Evolutionary conservation across 441 rosid genomes (phyloP), one percentile per base, ranked within the genome.

Genomic region (Adansonia rubrostipa): DNA sequence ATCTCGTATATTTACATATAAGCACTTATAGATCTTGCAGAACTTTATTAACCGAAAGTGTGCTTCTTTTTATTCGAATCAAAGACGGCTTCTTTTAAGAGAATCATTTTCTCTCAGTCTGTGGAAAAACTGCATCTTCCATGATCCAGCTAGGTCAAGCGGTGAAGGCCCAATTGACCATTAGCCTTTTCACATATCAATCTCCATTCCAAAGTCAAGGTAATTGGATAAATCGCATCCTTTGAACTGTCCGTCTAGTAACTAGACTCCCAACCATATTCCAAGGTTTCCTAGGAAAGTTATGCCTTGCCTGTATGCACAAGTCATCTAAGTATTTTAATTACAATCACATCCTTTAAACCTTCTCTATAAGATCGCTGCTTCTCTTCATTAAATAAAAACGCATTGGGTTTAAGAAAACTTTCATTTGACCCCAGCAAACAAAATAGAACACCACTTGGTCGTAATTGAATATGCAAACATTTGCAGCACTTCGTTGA

Each of bases 131-230:
- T 57, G 2, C 64, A 50, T 17, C 20, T n/a, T 54, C 33, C 45
- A 72, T 48, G 6, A 36, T 36, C 33, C 24, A 72, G 50, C 74
- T 70, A 24, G 74, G 75, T 72, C 44, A 54, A 33, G 64, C 63
- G 33, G 24, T 53, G 50, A 19, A 44, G 9, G 9, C 36, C 54
- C 14, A 19, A 5, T 20, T 9, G 58, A 69, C 42, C 54, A 20
- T 48, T 47, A 5, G 28, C 57, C 15, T 11, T 51, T 13, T 4
- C 13, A 9, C 51, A 42, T 9, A n/a, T 8, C 10, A 64, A 0
- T 11, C 51, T n/a, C 7, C 42, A 15, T 42, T 66, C 28, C 53
- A 66, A 42, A 42, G 15, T 66, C 53, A 44, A 66, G 8, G 51
- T 3, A 42, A 44, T 42, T 44, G 24, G 53, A 17, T 44, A 66